Conservation (phyloP, 257 asterid species). For the Dorcoceras hygrometricum region DNA sequence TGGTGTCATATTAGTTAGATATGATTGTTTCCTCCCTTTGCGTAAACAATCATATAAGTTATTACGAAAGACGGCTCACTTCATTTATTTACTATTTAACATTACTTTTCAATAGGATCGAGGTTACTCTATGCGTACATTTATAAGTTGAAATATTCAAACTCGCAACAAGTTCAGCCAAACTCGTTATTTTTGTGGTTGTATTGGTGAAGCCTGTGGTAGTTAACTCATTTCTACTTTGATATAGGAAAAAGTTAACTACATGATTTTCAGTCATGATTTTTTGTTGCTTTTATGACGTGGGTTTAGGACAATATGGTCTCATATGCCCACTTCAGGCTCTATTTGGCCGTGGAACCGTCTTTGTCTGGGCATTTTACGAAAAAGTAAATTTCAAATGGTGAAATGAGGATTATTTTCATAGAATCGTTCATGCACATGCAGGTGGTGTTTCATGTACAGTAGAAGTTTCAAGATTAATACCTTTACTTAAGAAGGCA, state of each 20-base stretch:
- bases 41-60: not conserved
- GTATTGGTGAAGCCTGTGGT: slow-evolving; percentile 8
- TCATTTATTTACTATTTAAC: too few species aligned
- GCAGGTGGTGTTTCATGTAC: slow-evolving; percentile 77
- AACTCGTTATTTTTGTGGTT: not conserved
- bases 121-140: not conserved
- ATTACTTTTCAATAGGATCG: not conserved
- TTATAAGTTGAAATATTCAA: not conserved
- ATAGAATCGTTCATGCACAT: slow-evolving; percentile 9
- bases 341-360: not conserved
- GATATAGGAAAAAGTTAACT: not conserved
- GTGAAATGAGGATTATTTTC: not conserved
- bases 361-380: not conserved
- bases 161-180: slow-evolving; percentile 1
- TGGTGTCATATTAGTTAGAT: not conserved
- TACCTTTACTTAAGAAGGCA: slow-evolving; percentile 70
- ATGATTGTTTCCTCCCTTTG: not conserved
- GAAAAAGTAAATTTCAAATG: too few species aligned
- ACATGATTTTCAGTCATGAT: not conserved
- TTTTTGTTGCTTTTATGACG: not conserved
- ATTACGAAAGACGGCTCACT: not conserved
- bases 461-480: slow-evolving; percentile 51
- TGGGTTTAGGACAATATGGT: not conserved
- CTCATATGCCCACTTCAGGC: not conserved
- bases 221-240: not conserved